Evolutionary conservation across 306 rosid genomes (phyloP).

Genomic region (Fagus crenata): DNA sequence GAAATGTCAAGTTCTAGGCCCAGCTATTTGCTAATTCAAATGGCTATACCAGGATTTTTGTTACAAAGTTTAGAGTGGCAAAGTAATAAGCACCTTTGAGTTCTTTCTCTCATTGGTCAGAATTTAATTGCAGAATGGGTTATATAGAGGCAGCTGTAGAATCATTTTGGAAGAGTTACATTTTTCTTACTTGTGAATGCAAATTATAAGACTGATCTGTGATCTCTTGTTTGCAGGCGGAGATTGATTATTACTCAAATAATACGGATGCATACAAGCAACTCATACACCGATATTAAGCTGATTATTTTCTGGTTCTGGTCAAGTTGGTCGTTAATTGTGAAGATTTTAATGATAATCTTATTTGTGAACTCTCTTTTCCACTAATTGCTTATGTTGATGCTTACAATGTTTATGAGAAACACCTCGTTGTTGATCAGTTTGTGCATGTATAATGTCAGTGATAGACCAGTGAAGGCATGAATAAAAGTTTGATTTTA

Average conservation of each 20-base stretch:
- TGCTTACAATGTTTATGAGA: too few species aligned
- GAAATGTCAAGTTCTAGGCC: too few species aligned
- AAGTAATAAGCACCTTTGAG: too few species aligned
- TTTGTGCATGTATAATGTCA: too few species aligned
- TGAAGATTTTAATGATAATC: background rate
- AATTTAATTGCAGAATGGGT: background rate
- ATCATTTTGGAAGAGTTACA: background rate
- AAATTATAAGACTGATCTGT: constrained; percentile 14
- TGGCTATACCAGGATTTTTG: too few species aligned
- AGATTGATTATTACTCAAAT: constrained; percentile 60
- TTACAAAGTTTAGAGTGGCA: too few species aligned
- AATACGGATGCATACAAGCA: constrained; percentile 72
- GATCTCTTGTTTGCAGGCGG: constrained; percentile 56
- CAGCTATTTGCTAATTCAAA: too few species aligned
- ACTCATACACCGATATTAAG: constrained; percentile 65
- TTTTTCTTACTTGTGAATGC: background rate
- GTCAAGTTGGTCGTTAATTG: constrained; percentile 13
- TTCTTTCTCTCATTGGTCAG: too few species aligned
- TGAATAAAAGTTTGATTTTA: too few species aligned
- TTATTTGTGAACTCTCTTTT: background rate
- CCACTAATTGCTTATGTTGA: background rate
- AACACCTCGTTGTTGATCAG: too few species aligned
- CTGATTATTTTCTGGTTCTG: constrained; percentile 16
- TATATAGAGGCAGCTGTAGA: background rate
- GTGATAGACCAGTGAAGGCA: too few species aligned